phyloP scores from a whole-genome alignment of 2,329 filamentous ascomycete species.

The Didymella pinodella region DNA sequence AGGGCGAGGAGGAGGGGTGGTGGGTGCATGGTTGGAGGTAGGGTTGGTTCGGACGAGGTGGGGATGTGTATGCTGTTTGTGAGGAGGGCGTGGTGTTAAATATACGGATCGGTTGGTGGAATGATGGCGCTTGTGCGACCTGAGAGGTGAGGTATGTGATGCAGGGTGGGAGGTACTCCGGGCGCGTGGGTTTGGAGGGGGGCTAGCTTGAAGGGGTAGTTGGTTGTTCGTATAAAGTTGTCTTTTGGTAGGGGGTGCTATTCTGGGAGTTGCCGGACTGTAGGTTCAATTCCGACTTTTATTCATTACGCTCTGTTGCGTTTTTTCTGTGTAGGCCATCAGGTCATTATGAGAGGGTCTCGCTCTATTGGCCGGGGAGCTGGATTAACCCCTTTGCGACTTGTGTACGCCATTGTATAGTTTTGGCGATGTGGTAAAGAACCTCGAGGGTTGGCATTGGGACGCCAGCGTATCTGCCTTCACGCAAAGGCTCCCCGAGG shows the following conservation, averaged over 20 bases:
- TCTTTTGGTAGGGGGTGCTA: not conserved
- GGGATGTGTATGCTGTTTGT: not conserved
- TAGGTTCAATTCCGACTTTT: not conserved
- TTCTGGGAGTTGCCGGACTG: not conserved
- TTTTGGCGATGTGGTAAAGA: slow-evolving; percentile 59
- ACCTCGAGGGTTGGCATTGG: slow-evolving; percentile 59
- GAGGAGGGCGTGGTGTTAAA: not conserved
- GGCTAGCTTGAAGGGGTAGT: not conserved
- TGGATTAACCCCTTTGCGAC: slow-evolving; percentile 54
- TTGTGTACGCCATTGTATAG: slow-evolving; percentile 59
- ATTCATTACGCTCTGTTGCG: not conserved
- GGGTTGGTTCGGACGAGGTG: not conserved
- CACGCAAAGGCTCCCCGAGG: slow-evolving; percentile 64
- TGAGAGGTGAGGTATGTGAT: slow-evolving; percentile 14
- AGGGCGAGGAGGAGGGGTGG: not conserved
- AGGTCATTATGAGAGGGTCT: not conserved
- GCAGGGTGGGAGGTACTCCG: not conserved
- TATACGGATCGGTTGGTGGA: not conserved
- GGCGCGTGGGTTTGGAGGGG: not conserved
- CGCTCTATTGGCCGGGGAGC: slow-evolving; percentile 29
- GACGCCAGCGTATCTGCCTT: slow-evolving; percentile 59
- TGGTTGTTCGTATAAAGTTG: not conserved
- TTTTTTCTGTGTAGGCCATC: not conserved
- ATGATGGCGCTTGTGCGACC: slow-evolving; percentile 12
- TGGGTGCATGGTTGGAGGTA: slow-evolving; percentile 1